Evolutionary conservation across 2,329 filamentous ascomycete genomes (phyloP).

Genomic region (Trichoderma koningii): DNA sequence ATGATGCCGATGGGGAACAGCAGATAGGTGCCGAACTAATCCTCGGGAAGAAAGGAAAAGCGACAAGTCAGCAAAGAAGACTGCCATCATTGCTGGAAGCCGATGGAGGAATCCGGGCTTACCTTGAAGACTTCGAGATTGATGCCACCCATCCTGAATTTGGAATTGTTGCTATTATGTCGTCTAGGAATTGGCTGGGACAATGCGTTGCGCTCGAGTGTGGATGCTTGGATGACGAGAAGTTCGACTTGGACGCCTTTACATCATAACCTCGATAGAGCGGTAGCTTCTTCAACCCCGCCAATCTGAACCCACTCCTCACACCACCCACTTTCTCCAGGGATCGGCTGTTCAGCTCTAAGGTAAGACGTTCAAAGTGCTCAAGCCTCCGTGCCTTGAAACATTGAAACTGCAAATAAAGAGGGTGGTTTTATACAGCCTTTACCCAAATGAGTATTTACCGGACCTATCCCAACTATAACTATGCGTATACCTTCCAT

Average conservation of each 20-base stretch:
- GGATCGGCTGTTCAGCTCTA: conserved; percentile 2
- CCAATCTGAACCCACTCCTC: conserved; percentile 8
- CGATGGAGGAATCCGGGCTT: conserved; percentile 30
- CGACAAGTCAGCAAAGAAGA: background rate
- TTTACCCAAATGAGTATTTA: background rate
- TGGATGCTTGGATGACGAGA: background rate
- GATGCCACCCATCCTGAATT: conserved; percentile 67
- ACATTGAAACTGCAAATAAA: background rate
- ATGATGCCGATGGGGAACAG: conserved; percentile 98
- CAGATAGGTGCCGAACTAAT: conserved; percentile 95
- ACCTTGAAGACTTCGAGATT: conserved; percentile 97
- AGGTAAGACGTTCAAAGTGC: background rate
- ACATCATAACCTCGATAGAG: conserved; percentile 31
- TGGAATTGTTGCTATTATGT: background rate
- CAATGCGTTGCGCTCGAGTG: background rate
- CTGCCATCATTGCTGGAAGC: background rate
- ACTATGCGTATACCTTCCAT: conserved; percentile 11
- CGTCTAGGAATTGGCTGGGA: background rate
- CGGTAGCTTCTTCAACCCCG: conserved; percentile 25
- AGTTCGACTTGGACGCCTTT: conserved; percentile 14
- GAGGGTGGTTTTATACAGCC: background rate
- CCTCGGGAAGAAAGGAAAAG: background rate
- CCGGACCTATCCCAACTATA: background rate
- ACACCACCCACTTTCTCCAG: conserved; percentile 8
- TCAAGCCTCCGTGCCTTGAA: background rate